Conservation (phyloP, 1,284 basidiomycete genomes). For the Pyrrhoderma noxium region DNA sequence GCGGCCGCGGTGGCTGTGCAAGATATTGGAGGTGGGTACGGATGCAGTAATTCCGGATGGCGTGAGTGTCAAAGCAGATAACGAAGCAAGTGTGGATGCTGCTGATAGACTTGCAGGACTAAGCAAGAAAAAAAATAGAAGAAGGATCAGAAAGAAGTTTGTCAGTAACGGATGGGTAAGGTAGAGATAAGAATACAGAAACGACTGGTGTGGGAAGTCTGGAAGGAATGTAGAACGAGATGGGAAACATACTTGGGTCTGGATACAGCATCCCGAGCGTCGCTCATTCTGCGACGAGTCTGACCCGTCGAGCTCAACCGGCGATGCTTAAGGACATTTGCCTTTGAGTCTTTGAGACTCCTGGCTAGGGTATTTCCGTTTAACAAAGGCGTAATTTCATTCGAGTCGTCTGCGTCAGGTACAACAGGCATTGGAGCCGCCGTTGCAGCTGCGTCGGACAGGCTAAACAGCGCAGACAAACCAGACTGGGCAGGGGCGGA, state of each 20-base stretch:
- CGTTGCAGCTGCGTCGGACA: conserved; percentile 18
- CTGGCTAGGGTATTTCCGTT: not conserved
- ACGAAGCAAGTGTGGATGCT: conserved; percentile 40
- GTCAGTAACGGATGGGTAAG: not conserved
- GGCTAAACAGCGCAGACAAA: conserved; percentile 17
- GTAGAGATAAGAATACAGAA: not conserved
- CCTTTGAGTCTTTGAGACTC: conserved; percentile 12
- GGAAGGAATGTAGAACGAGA: conserved; percentile 8
- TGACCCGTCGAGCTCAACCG: conserved; percentile 62
- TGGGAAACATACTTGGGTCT: conserved; percentile 56
- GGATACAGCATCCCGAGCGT: conserved; percentile 65
- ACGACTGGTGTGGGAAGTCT: conserved; percentile 9
- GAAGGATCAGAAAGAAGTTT: not conserved
- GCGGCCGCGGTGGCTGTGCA: conserved; percentile 23
- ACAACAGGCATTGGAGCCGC: conserved; percentile 15
- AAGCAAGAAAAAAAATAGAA: not conserved
- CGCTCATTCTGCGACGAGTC: conserved; percentile 59
- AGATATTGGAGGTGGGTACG: conserved; percentile 4
- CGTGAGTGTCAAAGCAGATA: conserved; percentile 41
- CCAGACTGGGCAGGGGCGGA: conserved; percentile 4
- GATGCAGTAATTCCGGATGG: conserved; percentile 30
- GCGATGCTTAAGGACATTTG: conserved; percentile 41
- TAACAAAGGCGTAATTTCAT: not conserved
- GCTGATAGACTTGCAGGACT: conserved; percentile 39
- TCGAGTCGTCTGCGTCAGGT: conserved; percentile 3